Conservation (phyloP, 306 rosid species). For the Mimosa bimucronata region DNA sequence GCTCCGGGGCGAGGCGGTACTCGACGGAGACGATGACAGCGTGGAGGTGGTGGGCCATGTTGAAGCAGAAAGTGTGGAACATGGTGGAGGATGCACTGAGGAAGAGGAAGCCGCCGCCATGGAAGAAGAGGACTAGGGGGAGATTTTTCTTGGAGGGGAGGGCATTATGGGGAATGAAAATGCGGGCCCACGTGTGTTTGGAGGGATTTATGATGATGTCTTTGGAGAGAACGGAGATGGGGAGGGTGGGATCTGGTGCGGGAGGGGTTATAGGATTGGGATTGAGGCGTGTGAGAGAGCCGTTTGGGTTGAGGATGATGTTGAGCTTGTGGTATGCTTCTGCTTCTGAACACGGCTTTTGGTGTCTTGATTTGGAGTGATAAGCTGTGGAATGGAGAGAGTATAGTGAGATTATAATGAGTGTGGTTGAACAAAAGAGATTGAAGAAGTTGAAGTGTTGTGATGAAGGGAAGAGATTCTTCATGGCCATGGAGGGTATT, state of each 20-base stretch:
- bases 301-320: constrained; percentile 26
- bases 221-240: constrained; percentile 37
- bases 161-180: constrained; percentile 36
- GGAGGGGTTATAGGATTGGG: constrained; percentile 21
- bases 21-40: constrained; percentile 36
- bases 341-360: background rate
- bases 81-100: constrained; percentile 26
- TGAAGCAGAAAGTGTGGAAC: constrained; percentile 3
- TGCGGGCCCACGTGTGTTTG: constrained; percentile 35
- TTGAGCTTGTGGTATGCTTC: constrained; percentile 12
- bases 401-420: background rate
- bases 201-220: constrained; percentile 41
- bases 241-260: constrained; percentile 26
- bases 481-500: background rate
- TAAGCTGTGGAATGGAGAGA: background rate
- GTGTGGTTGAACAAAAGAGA: background rate
- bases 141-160: background rate
- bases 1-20: constrained; percentile 42
- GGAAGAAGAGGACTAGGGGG: constrained; percentile 37
- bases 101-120: constrained; percentile 46
- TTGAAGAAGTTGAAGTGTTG: background rate
- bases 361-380: background rate
- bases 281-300: constrained; percentile 33
- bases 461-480: background rate
- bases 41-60: constrained; percentile 9